Base-by-base conservation (phyloP, 495 filamentous ascomycete genomes). In the Aspergillus sclerotiicarbonarius region DNA sequence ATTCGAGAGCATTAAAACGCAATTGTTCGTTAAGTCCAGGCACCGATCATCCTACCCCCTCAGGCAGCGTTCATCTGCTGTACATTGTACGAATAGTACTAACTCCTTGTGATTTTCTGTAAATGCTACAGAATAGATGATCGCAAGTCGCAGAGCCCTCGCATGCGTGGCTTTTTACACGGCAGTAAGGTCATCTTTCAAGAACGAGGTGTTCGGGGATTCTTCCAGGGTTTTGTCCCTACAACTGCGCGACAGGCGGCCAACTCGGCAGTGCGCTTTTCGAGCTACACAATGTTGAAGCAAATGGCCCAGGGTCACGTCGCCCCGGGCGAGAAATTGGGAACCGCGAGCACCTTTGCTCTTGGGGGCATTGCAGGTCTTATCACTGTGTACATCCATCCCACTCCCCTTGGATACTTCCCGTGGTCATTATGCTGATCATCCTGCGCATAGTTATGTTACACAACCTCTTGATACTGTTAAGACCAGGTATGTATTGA, bases 1-100 rank as follows among this genome's bases (percentile, higher is more conserved):
- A 0, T 97, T 96, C 63, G 94, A 98, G 75, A 94, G 90, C 69
- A 97, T 98, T 70, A 98, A 98, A 76, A 98, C 94, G 31, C 91
- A 90, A 61, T 70, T 97, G 87, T 91, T 62, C 43, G 80, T 68
- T 19, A 20, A 47, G 8, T 10, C 35, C 33, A 20, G 37, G 2
- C 8, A 1, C 43, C 46, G 12, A 25, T 15, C 8, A 58, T 39
- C 19, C 8, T 29, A 41, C 10, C 13, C 16, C n/a, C 4, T 52
- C 48, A 1, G 7, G 8, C 1, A 49, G n/a, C 20, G 15, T 20
- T 9, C 7, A 32, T 44, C 12, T 50, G 30, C 20, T 32, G 25
- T 15, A 3, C 8, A n/a, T 10, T 33, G 10, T 6, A 15, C 19
- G 51, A 21, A 46, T 51, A 51, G 48, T 19, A 21, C 8, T 35